A percentile compares a stretch with the other conserved stretches of the same genome.
Conservation (phyloP, 768 basidiomycete species). For the Lactarius akahatsu region DNA sequence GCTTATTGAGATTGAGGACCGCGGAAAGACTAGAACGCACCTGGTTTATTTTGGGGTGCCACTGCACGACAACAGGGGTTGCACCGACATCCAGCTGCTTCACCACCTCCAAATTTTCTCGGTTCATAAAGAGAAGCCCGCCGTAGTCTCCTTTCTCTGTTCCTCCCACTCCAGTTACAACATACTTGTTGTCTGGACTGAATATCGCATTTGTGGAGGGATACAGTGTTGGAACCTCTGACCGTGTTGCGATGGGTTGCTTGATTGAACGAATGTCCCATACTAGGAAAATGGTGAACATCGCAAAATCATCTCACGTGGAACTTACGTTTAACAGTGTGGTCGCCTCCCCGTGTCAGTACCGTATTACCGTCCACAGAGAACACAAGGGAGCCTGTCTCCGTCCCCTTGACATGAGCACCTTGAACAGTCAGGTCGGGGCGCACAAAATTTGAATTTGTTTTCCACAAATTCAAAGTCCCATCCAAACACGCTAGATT, state of each 20-base stretch:
- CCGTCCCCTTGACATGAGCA: constrained; percentile 83
- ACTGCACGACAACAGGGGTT: constrained; percentile 85
- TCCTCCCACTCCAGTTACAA: constrained; percentile 81
- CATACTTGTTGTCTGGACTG: constrained; percentile 88
- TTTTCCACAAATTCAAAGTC: constrained; percentile 89
- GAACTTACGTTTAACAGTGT: constrained; percentile 88
- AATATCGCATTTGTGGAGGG: constrained; percentile 92
- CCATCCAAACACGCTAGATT: constrained; percentile 85
- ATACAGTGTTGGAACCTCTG: constrained; percentile 73
- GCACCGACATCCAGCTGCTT: constrained; percentile 68
- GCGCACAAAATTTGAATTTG: constrained; percentile 88
- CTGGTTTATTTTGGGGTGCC: constrained; percentile 99
- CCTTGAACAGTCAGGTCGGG: constrained; percentile 84
- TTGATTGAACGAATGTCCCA: constrained; percentile 95
- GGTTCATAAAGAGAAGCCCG: constrained; percentile 68
- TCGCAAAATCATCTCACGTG: not conserved
- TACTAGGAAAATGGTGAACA: constrained; percentile 47
- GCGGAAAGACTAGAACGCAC: constrained; percentile 43
- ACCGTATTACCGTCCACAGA: constrained; percentile 85
- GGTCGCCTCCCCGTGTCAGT: constrained; percentile 89
- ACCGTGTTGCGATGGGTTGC: constrained; percentile 73
- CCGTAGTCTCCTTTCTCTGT: constrained; percentile 67
- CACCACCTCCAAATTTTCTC: constrained; percentile 65
- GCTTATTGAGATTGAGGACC: constrained; percentile 14
- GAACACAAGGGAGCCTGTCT: constrained; percentile 85